Percentiles rank a stretch among this genome's conserved stretches.
These are phyloP conservation scores for Podospora sp. DNA, from an alignment of 495 filamentous ascomycete species.

Conservation along the genomic window DNA sequence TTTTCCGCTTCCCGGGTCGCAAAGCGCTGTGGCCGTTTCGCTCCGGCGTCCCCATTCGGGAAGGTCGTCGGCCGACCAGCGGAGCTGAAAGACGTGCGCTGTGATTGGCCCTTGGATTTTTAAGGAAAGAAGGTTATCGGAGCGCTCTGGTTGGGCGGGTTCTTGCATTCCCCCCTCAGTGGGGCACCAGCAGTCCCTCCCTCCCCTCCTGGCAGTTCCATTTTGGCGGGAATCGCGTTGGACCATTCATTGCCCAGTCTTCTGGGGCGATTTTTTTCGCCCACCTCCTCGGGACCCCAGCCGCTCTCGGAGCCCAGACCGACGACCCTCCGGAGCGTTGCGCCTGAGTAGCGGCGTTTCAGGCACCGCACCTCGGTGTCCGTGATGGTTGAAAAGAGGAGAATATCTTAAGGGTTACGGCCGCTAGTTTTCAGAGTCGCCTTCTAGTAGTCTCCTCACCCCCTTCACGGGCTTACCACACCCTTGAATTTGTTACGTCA, in stretches of 20 bases:
- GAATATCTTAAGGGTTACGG: background rate
- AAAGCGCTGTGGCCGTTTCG: background rate
- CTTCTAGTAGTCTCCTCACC: background rate
- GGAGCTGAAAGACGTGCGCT: slow-evolving; percentile 1
- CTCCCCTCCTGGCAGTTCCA: too few species aligned
- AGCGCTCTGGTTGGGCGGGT: slow-evolving; percentile 5
- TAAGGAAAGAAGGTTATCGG: slow-evolving; percentile 15
- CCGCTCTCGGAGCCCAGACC: too few species aligned
- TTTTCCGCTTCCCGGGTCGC: background rate
- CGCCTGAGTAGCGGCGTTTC: background rate
- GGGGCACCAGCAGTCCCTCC: background rate
- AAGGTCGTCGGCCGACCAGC: slow-evolving; percentile 1
- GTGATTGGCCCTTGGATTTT: background rate
- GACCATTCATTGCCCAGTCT: too few species aligned
- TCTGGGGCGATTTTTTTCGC: too few species aligned
- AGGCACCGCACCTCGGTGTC: slow-evolving; percentile 1
- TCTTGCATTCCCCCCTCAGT: background rate
- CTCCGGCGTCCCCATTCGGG: background rate
- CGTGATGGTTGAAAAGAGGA: background rate
- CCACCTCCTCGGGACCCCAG: too few species aligned
- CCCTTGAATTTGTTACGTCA: slow-evolving; percentile 12
- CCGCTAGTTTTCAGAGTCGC: background rate
- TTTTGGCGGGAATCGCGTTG: too few species aligned
- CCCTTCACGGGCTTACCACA: background rate
- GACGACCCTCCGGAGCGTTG: background rate